Evolutionary conservation across 805 yeast species (phyloP), one percentile per base, ranked within the genome.

Genomic region (Cyberlindnera subsufficiens): DNA sequence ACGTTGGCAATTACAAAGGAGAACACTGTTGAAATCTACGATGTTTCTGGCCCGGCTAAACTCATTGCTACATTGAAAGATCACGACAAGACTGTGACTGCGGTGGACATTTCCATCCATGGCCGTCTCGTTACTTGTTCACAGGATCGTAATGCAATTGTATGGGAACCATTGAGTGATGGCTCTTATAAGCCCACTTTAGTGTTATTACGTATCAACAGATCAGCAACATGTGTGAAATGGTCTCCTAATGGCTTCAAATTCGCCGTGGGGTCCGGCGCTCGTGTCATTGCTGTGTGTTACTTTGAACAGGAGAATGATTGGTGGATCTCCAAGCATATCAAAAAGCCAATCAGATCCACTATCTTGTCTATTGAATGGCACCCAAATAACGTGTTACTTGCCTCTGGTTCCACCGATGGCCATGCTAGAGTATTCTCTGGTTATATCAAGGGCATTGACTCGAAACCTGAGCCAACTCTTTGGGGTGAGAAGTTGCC

Each of bases 301-400:
- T 93, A 90, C 68, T 93, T 85, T 62, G 99, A 93, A 67, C 85
- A 74, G 49, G 96, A 89, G 56, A 93, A 91, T 63, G 96, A 93
- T 63, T 93, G 99, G 99, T 93, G 99, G 99, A 90, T 93, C 40
- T 87, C 98, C 13, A 91, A 91, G 66, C 99, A 91, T 68, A 84
- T 93, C 66, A 90, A 90, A 71, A 88, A 86, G 65, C 96, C 97
- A n/a, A 72, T 93, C 55, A 82, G 83, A 62, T 84, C 96, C 10
- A 88, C 97, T 29, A 75, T 90, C 52, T 73, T 90, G 51, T 72
- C 85, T 37, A 72, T 91, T 43, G 82, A 82, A 50, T 90, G 99
- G 99, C 97, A 93, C 63, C 90, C 88, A 44, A 93, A 93, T 66
- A 82, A 81, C 55, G 95, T 93, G 19, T 70, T 93, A 46, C 70